Percentiles rank a stretch among this genome's conserved stretches.
These are phyloP conservation scores for Rossbeevera mucosa DNA, from an alignment of 768 basidiomycete species.

Conservation along the genomic window DNA sequence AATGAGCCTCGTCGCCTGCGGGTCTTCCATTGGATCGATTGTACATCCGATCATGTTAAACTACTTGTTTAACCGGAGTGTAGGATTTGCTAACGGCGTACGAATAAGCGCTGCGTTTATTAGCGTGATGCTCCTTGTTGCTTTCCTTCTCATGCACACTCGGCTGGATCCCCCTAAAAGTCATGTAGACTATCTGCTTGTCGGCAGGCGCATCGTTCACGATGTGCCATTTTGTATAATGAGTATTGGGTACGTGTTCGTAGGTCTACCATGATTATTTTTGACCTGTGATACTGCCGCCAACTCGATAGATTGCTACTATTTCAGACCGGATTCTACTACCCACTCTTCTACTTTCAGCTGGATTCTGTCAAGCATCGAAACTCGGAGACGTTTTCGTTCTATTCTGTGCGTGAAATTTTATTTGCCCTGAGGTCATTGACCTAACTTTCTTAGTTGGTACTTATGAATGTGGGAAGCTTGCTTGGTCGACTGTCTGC, in stretches of 20 bases:
- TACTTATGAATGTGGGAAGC: constrained; percentile 48
- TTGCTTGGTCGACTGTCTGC: constrained; percentile 37
- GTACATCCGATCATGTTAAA: constrained; percentile 25
- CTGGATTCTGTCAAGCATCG: not conserved
- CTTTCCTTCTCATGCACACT: not conserved
- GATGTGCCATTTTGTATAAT: not conserved
- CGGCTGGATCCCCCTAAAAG: not conserved
- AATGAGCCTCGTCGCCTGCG: constrained; percentile 39
- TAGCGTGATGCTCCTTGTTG: not conserved
- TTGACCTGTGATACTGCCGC: not conserved
- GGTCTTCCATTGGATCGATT: constrained; percentile 26
- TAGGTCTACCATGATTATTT: not conserved
- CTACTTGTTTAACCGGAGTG: constrained; percentile 8
- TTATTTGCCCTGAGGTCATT: not conserved
- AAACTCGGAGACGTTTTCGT: constrained; percentile 34
- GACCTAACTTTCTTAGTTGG: constrained; percentile 30
- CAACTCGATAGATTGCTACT: constrained; percentile 11
- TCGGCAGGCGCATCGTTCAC: not conserved
- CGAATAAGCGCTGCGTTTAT: not conserved
- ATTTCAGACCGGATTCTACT: constrained; percentile 42
- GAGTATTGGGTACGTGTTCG: not conserved
- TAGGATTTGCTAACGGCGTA: not conserved
- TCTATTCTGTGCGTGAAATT: constrained; percentile 41
- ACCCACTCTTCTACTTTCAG: constrained; percentile 26
- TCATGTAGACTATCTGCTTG: not conserved